Evolutionary conservation across 2,329 filamentous ascomycete genomes (phyloP), one percentile per base, ranked within the genome.

Genomic region (Ophiostoma sp.): DNA sequence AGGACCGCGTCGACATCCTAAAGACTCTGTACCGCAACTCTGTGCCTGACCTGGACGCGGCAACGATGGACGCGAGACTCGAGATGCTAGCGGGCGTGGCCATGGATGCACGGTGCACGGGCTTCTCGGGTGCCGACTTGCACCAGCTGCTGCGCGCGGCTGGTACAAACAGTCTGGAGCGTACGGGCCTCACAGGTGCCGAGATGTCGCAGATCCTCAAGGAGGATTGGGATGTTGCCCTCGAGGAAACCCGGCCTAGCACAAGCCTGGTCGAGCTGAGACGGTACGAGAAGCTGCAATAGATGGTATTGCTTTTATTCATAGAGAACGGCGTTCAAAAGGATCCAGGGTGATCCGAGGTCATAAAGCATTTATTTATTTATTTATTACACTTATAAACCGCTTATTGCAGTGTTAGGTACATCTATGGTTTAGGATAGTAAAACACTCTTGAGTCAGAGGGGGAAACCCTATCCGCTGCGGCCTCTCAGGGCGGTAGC

Each of bases 1-100:
- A 89, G 8, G 78, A 97, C 77, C 86, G 95, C 17, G 91, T 91
- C 0, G 93, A 96, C 70, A 99, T 99, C 72, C 83, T 99, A 31
- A 85, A 85, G 70, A 92, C 94, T 39, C 81, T 88, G 35, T 87
- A 85, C 75, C 79, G 80, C 71, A 86, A 83, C 65, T 80, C 80
- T 3, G 80, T 89, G 39, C 69, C 72, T 3, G 44, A 44, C n/a
- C 69, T 64, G 35, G 67, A 60, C 41, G 67, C 68, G 41, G 48
- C 33, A 8, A 20, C 60, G 6, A 35, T 57, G 60, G 48, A 52
- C 7, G 69, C 39, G 15, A 54, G 39, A 0, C 70, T 71, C 54
- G 68, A 67, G 0, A 62, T 71, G 23, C 80, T 95, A 1, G 86
- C 86, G 3, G 79, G 80, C 3, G 83, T 97, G 4, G 94, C 92